Evolutionary conservation across 768 basidiomycete genomes (phyloP).

Genomic region (Cystobasidium tubakii): DNA sequence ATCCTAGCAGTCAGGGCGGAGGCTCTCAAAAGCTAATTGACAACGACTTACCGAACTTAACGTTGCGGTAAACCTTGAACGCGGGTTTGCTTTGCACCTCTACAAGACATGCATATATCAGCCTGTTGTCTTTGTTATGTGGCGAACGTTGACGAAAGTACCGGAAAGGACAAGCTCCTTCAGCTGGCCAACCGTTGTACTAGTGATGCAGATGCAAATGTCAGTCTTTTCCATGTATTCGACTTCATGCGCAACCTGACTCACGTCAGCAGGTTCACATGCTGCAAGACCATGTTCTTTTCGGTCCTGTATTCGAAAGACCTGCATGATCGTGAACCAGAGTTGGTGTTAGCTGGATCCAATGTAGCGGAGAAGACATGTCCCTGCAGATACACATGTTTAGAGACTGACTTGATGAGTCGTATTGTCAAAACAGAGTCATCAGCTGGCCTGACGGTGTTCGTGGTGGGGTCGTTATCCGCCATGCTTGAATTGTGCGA

Average conservation of each 20-base stretch:
- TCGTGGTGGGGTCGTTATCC: constrained; percentile 54
- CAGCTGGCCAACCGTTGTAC: constrained; percentile 68
- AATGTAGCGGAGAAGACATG: neutral
- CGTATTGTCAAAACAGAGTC: constrained; percentile 81
- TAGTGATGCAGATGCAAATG: too few species aligned
- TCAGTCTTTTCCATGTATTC: too few species aligned
- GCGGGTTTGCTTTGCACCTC: constrained; percentile 67
- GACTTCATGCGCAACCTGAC: neutral
- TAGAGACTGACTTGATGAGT: constrained; percentile 63
- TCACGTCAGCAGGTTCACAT: constrained; percentile 64
- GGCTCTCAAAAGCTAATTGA: too few species aligned
- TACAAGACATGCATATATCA: constrained; percentile 46
- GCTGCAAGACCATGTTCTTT: constrained; percentile 73
- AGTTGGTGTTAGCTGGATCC: too few species aligned
- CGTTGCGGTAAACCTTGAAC: constrained; percentile 82
- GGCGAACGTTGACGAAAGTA: constrained; percentile 48
- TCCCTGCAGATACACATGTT: too few species aligned
- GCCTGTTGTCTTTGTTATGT: neutral
- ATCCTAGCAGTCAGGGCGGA: neutral
- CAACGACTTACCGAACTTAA: constrained; percentile 59
- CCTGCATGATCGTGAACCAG: neutral
- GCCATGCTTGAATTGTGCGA: neutral
- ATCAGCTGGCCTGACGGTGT: constrained; percentile 62
- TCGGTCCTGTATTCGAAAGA: constrained; percentile 89
- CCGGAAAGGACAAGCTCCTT: constrained; percentile 67